These are phyloP conservation scores for Talaromyces wortmannii DNA, from an alignment of 495 filamentous ascomycete genomes.

Conservation along the genomic window DNA sequence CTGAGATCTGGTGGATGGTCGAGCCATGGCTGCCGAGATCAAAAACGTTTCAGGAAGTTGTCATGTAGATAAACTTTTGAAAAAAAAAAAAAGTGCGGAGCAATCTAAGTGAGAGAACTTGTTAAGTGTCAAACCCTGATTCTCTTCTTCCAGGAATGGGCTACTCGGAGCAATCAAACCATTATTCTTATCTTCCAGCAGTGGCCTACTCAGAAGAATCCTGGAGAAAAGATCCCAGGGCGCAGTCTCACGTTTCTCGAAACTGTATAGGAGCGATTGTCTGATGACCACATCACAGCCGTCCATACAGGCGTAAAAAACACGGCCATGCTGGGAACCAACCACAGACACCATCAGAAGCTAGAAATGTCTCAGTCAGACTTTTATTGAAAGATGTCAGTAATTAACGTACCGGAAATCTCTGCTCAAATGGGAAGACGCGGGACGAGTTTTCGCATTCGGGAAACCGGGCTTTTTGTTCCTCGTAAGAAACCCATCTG, in stretches of 20 bases:
- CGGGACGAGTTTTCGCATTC: too few species aligned
- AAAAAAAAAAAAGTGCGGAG: too few species aligned
- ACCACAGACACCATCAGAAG: constrained; percentile 4
- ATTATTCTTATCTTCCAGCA: background rate
- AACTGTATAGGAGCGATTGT: constrained; percentile 3
- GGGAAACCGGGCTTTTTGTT: too few species aligned
- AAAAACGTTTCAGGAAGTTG: too few species aligned
- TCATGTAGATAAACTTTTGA: too few species aligned
- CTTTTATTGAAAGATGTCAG: background rate
- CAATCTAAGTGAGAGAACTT: too few species aligned
- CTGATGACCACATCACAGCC: constrained; percentile 1
- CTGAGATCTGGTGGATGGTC: too few species aligned
- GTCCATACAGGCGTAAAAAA: constrained; percentile 10
- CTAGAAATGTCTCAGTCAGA: background rate
- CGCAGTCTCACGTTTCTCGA: background rate
- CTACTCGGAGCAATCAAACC: background rate
- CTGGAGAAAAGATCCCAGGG: background rate
- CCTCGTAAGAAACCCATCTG: too few species aligned
- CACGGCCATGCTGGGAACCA: constrained; percentile 7
- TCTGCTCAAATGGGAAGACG: too few species aligned
- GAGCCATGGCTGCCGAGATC: too few species aligned
- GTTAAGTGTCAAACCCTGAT: too few species aligned
- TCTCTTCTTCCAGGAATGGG: too few species aligned
- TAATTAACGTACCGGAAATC: background rate
- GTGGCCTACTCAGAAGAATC: background rate